Conservation (phyloP, 2,329 filamentous ascomycete genomes). For the Apiospora pterosperma region DNA sequence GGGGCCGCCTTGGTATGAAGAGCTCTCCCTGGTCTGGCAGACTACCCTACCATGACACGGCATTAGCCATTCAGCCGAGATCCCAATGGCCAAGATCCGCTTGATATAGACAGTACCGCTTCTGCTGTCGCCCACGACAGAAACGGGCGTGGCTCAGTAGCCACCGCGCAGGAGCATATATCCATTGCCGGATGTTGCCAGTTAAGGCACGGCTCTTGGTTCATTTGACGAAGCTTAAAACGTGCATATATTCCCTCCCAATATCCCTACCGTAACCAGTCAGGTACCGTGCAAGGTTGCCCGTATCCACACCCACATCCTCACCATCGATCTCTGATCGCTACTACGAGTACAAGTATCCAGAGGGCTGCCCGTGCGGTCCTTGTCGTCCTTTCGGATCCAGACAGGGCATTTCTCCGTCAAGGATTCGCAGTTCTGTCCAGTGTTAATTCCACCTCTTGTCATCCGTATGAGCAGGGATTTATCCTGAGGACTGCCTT, state of each 20-base stretch:
- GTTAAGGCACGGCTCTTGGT: conserved; percentile 24
- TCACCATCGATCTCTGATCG: conserved; percentile 23
- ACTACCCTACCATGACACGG: conserved; percentile 27
- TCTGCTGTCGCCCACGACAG: conserved; percentile 29
- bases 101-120: conserved; percentile 29
- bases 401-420: conserved; percentile 45
- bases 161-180: conserved; percentile 23
- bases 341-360: conserved; percentile 4
- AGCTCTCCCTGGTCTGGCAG: not conserved
- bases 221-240: conserved; percentile 30
- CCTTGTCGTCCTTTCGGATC: conserved; percentile 40
- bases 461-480: conserved; percentile 39
- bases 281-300: conserved; percentile 36
- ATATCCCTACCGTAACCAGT: conserved; percentile 36
- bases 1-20: not conserved
- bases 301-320: conserved; percentile 17
- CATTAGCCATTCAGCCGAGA: conserved; percentile 50
- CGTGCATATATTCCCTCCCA: conserved; percentile 30
- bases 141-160: conserved; percentile 37
- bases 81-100: conserved; percentile 34
- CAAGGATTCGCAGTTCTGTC: conserved; percentile 22
- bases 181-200: conserved; percentile 1
- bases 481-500: conserved; percentile 33
- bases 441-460: conserved; percentile 41
- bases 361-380: conserved; percentile 31